A percentile compares a stretch with the other conserved stretches of the same genome.
Conservation (phyloP, 495 filamentous ascomycete species). For the Hypomontagnella monticulosa region DNA sequence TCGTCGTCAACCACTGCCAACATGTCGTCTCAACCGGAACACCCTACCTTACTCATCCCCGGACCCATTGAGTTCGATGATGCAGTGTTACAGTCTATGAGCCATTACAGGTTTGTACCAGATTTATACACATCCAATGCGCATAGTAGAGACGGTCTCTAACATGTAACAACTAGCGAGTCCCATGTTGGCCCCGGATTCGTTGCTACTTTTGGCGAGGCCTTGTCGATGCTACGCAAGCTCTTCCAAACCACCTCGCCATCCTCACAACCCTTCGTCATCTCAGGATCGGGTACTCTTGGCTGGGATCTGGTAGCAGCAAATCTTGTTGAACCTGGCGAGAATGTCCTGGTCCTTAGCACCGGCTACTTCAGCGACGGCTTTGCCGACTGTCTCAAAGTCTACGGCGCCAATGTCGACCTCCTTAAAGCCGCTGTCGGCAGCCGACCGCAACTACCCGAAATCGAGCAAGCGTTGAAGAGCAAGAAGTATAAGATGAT, state of each 20-base stretch:
- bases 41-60: constrained; percentile 89
- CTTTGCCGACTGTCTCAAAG: constrained; percentile 88
- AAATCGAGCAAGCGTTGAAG: constrained; percentile 86
- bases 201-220: constrained; percentile 90
- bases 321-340: constrained; percentile 86
- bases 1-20: constrained; percentile 49
- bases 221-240: constrained; percentile 84
- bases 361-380: constrained; percentile 98
- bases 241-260: constrained; percentile 89
- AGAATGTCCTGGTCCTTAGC: constrained; percentile 91
- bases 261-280: constrained; percentile 86
- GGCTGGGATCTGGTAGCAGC: constrained; percentile 96
- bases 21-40: constrained; percentile 83
- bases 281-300: constrained; percentile 93
- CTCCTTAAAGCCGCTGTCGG: constrained; percentile 91
- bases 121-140: not conserved
- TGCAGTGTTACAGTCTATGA: constrained; percentile 93
- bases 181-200: constrained; percentile 90
- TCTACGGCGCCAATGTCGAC: constrained; percentile 89
- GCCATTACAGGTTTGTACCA: constrained; percentile 83
- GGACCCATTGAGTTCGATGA: constrained; percentile 99
- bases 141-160: constrained; percentile 9
- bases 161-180: constrained; percentile 67
- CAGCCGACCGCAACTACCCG: constrained; percentile 83
- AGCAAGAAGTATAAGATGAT: constrained; percentile 90